Percentiles rank a stretch among this genome's conserved stretches.
Evolutionary conservation across 2,329 filamentous ascomycete genomes (phyloP).

Genomic region (Salinomyces thailandicus): DNA sequence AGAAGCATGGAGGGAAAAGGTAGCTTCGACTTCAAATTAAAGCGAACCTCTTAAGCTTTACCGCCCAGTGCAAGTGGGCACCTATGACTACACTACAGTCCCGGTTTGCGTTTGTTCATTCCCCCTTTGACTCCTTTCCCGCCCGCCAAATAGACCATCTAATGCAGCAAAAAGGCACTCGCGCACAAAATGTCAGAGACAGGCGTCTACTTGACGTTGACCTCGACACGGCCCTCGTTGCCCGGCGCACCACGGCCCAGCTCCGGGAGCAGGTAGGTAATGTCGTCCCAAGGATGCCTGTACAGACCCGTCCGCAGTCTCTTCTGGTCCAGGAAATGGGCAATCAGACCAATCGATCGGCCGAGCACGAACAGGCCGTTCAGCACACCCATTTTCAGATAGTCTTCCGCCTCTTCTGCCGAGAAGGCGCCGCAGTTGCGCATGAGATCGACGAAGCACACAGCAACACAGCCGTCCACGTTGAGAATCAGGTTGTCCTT

Average conservation of each 20-base stretch:
- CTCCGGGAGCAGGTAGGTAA: slow-evolving; percentile 84
- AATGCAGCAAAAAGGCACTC: background rate
- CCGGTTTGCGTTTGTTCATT: background rate
- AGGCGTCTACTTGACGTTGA: slow-evolving; percentile 50
- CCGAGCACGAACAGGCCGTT: slow-evolving; percentile 99
- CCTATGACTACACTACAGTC: background rate
- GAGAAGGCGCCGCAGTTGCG: slow-evolving; percentile 98
- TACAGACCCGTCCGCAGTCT: slow-evolving; percentile 95
- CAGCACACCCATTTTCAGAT: slow-evolving; percentile 96
- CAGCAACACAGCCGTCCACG: slow-evolving; percentile 94
- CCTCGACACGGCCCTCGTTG: slow-evolving; percentile 79
- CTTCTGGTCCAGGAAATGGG: slow-evolving; percentile 99
- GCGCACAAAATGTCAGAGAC: background rate
- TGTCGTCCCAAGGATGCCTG: slow-evolving; percentile 96
- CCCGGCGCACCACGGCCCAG: slow-evolving; percentile 59
- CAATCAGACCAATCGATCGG: slow-evolving; percentile 96
- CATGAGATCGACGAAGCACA: slow-evolving; percentile 96
- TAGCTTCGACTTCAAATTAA: too few relatives aligned
- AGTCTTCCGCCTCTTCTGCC: slow-evolving; percentile 92
- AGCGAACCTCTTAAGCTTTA: background rate
- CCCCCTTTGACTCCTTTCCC: background rate
- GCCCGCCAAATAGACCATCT: background rate
- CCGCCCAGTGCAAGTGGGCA: background rate
- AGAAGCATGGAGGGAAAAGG: too few relatives aligned
- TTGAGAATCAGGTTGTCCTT: slow-evolving; percentile 99